Evolutionary conservation across 495 filamentous ascomycete species (phyloP), one percentile per base, ranked within the genome.

Genomic region (Pseudoneurospora amorphoporcata): DNA sequence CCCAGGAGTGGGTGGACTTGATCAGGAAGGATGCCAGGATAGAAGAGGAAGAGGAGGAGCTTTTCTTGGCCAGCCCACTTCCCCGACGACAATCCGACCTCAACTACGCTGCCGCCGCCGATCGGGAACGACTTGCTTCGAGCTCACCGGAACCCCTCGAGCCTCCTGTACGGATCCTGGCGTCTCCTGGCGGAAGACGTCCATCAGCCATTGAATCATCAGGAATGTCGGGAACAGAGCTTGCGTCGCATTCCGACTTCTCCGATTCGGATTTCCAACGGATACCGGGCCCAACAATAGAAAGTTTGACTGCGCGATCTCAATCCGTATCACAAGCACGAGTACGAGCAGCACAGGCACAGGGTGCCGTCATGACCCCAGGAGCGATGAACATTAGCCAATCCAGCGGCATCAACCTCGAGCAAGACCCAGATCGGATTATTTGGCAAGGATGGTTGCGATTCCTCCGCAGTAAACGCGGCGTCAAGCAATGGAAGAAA

Each of bases 381-480:
- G 78, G 74, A 0, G 82, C 83, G 19, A 84, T 87, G 45, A 91
- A 90, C 72, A 75, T 81, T 16, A 90, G 87, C 77, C 87, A 90
- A 73, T 79, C 82, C 53, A 88, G 88, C 75, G 81, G 86, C 37
- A 85, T 87, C 39, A 83, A 86, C 69, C 76, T 81, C 37, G 85
- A 87, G 68, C 79, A 80, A 35, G 86, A 90, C 29, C 85, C 87
- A 40, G 88, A 94, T 77, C 87, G 94, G 40, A 91, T 98, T 23
- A 87, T 98, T 58, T 97, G 92, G 87, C 93, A 98, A 79, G 93
- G 95, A 23, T 95, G 93, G 83, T 88, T 98, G 45, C 91, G 93
- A 80, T 90, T 92, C 73, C 87, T 97, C 37, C 93, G 92, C 73
- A 91, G 90, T 73, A 94, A 94, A 76, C 86, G 91, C n/a, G 92